A percentile compares a stretch with the other conserved stretches of the same genome.
These are phyloP conservation scores for Kluyveromyces sp. DNA, from an alignment of 1,139 yeast genomes.

Conservation along the genomic window DNA sequence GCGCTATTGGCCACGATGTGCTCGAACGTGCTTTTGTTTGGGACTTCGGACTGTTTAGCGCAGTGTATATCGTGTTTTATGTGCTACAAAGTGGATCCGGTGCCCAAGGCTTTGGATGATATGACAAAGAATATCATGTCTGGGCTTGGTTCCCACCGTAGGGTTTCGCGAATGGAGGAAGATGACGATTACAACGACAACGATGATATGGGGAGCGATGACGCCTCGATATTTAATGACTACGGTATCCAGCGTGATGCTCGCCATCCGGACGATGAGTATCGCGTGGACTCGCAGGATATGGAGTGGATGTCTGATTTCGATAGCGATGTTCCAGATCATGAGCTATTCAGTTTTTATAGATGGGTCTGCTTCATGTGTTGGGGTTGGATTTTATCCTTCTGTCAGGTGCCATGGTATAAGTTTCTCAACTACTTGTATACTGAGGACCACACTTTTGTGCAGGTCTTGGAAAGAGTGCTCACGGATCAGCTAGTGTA, in stretches of 20 bases:
- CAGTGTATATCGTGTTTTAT: conserved; percentile 37
- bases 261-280: not conserved
- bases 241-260: conserved; percentile 13
- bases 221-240: conserved; percentile 21
- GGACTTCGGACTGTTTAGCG: conserved; percentile 84
- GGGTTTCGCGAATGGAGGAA: conserved; percentile 3
- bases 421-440: conserved; percentile 68
- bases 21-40: conserved; percentile 76
- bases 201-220: not conserved
- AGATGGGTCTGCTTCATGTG: conserved; percentile 73
- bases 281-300: not conserved
- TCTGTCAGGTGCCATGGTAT: conserved; percentile 87
- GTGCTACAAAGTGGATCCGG: conserved; percentile 24
- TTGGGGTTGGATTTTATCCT: conserved; percentile 83
- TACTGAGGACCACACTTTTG: conserved; percentile 70
- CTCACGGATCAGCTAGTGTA: conserved; percentile 83
- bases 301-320: conserved; percentile 2
- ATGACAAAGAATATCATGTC: conserved; percentile 26
- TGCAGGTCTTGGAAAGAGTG: conserved; percentile 79
- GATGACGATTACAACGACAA: conserved; percentile 14
- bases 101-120: conserved; percentile 27
- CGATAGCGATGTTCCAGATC: conserved; percentile 19
- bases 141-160: conserved; percentile 7
- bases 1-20: conserved; percentile 71
- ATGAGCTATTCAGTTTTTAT: conserved; percentile 48